phyloP scores from a whole-genome alignment of 495 filamentous ascomycete species.

The Hyaloscypha variabilis region DNA sequence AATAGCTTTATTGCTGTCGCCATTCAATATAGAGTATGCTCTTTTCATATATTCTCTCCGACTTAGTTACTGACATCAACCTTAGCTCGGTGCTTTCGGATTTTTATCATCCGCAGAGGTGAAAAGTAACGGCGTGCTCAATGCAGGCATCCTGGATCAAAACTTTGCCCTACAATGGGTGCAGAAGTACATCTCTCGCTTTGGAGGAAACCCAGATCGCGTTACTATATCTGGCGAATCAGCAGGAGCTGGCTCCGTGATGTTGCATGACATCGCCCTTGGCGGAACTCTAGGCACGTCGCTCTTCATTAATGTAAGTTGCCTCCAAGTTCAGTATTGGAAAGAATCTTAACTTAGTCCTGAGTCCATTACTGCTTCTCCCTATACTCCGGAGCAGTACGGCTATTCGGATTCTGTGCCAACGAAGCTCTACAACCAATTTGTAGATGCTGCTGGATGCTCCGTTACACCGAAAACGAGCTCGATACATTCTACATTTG shows the following conservation, averaged over 20 bases:
- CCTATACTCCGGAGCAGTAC: constrained; percentile 49
- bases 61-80: neutral
- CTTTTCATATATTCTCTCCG: neutral
- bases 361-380: constrained; percentile 26
- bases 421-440: constrained; percentile 55
- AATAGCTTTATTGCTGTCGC: constrained; percentile 61
- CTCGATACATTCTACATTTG: constrained; percentile 51
- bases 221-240: constrained; percentile 75
- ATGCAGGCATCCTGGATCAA: constrained; percentile 70
- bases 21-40: constrained; percentile 56
- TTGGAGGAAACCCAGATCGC: constrained; percentile 65
- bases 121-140: constrained; percentile 52
- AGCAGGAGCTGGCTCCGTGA: constrained; percentile 66
- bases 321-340: neutral
- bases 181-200: constrained; percentile 66
- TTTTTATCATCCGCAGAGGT: constrained; percentile 53
- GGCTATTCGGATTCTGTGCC: constrained; percentile 53
- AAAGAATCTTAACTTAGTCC: neutral
- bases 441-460: constrained; percentile 57
- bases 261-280: constrained; percentile 65
- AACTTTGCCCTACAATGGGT: constrained; percentile 72
- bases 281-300: constrained; percentile 37
- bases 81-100: constrained; percentile 64
- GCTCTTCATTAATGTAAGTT: constrained; percentile 25
- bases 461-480: constrained; percentile 20